Base-by-base conservation (phyloP, 768 basidiomycete species). In the Sutorius australiensis region DNA sequence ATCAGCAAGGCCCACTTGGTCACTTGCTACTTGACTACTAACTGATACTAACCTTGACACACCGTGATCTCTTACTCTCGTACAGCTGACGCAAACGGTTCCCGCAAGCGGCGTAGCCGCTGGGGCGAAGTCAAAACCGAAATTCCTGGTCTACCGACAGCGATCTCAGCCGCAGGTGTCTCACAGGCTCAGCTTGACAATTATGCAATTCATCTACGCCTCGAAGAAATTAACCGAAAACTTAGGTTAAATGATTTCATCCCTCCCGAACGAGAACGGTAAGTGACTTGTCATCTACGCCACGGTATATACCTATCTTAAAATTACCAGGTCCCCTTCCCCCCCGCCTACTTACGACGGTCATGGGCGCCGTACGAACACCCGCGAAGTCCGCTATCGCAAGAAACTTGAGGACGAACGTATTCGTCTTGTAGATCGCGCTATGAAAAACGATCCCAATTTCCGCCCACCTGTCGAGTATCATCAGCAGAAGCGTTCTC, bases 381-480 rank as follows among this genome's bases (percentile, higher is more conserved):
- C 94, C 27, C 91, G 97, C 44, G 97, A 99, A 76, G 92, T 99
- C 50, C 91, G 97, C 50, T 99, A 99, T 74, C 87, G 92, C 57
- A 95, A 95, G 73, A 95, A 94, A 67, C 80, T 93, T 19, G 91
- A 93, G 71, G 91, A 93, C 53, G 91, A 93, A 64, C 92, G 94
- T 54, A 88, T 93, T 66, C 80, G 82, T 54, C 87, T 99, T 46
- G 92, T 98, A 57, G 97, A 98, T 65, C 86, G 88, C 31, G 95
- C 95, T 32, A 89, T 98, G 84, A 95, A 95, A 73, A 90, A 91
- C 56, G 97, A 99, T 65, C 97, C 97, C 16, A 95, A 94, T 67
- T 99, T 95, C 78, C 91, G 90, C 38, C 94, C 97, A 49, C 97
- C 97, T 10, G 88, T 92, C 51, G 97, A 99, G 71, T 95, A 98